phyloP scores from a whole-genome alignment of 495 filamentous ascomycete species.

The Amniculicola lignicola region DNA sequence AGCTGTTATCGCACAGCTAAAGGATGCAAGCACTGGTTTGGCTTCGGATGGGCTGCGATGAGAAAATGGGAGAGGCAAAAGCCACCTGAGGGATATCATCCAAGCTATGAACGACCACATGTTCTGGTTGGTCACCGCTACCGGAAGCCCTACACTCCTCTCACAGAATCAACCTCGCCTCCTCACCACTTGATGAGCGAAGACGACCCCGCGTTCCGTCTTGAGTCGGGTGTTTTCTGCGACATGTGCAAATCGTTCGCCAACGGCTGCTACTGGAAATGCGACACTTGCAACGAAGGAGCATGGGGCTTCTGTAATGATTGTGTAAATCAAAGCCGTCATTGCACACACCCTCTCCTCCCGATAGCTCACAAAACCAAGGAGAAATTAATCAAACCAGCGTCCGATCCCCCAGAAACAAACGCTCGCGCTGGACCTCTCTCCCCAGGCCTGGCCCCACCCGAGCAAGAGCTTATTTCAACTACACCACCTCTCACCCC shows the following conservation, averaged over 20 bases:
- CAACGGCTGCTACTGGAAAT: constrained; percentile 81
- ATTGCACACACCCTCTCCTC: constrained; percentile 74
- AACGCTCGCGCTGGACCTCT: constrained; percentile 4
- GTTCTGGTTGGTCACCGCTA: constrained; percentile 66
- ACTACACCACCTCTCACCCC: constrained; percentile 31
- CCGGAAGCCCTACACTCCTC: constrained; percentile 49
- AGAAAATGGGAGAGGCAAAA: constrained; percentile 52
- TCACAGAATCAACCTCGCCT: neutral
- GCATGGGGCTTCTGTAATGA: constrained; percentile 87
- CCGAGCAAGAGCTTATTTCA: constrained; percentile 1
- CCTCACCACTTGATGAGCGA: constrained; percentile 46
- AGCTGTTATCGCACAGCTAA: constrained; percentile 69
- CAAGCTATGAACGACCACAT: constrained; percentile 54
- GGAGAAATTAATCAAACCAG: constrained; percentile 24
- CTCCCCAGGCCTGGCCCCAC: constrained; percentile 8
- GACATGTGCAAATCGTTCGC: constrained; percentile 65
- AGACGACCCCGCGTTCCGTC: constrained; percentile 61
- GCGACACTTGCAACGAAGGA: constrained; percentile 76
- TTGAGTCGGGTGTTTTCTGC: constrained; percentile 84
- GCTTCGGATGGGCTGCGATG: constrained; percentile 65
- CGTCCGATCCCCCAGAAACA: constrained; percentile 22
- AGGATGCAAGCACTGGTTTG: constrained; percentile 76
- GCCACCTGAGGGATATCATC: constrained; percentile 46
- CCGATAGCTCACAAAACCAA: constrained; percentile 54
- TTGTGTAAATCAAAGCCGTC: constrained; percentile 73